Evolutionary conservation across 2,329 filamentous ascomycete genomes (phyloP).

Genomic region (Alternaria viburni): DNA sequence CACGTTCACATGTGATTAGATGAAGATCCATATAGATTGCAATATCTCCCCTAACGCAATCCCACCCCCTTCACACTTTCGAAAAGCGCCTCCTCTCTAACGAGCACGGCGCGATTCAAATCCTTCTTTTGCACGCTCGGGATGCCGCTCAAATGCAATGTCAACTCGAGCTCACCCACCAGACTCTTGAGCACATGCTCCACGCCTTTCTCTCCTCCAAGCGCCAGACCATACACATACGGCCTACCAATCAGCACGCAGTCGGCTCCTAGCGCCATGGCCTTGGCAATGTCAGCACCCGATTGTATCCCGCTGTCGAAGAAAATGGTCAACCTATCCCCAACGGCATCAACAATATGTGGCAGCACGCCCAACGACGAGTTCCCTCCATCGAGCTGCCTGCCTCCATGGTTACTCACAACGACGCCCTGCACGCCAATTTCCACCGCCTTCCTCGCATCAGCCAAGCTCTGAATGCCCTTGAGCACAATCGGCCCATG

Average conservation of each 20-base stretch:
- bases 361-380: conserved; percentile 62
- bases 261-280: conserved; percentile 58
- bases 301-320: conserved; percentile 60
- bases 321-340: conserved; percentile 46
- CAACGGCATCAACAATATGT: conserved; percentile 61
- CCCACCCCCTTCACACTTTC: conserved; percentile 22
- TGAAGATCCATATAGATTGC: not conserved
- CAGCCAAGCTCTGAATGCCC: conserved; percentile 60
- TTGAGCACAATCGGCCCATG: conserved; percentile 69
- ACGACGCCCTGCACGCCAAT: conserved; percentile 58
- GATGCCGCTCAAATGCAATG: conserved; percentile 33
- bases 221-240: conserved; percentile 63
- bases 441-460: conserved; percentile 55
- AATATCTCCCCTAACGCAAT: conserved; percentile 8
- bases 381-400: conserved; percentile 60
- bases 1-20: not conserved
- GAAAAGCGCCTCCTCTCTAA: conserved; percentile 30
- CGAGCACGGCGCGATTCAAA: conserved; percentile 26
- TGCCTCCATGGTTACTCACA: conserved; percentile 61
- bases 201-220: conserved; percentile 63
- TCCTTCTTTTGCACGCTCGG: conserved; percentile 25
- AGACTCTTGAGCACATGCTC: conserved; percentile 42
- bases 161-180: conserved; percentile 31
- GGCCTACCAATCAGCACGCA: conserved; percentile 40
- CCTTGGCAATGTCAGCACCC: conserved; percentile 60